Conservation (phyloP, 805 yeast genomes). For the Ogataea nonfermentans region DNA sequence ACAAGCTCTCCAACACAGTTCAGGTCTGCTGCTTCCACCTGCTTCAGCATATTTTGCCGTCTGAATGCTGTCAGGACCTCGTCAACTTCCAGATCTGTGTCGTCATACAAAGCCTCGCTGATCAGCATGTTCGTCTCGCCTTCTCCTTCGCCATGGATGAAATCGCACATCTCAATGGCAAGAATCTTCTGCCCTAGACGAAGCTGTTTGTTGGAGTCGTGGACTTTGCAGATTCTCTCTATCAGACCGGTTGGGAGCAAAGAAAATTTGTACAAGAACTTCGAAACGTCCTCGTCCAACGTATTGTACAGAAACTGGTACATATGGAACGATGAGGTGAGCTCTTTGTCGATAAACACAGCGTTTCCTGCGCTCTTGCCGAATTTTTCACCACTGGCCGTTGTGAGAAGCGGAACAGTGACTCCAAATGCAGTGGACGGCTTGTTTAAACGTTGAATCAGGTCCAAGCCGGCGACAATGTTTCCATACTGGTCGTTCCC, state of each 20-base stretch:
- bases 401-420: constrained; percentile 86
- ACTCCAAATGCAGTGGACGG: constrained; percentile 57
- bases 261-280: constrained; percentile 73
- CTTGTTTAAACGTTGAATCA: constrained; percentile 57
- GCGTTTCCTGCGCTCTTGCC: constrained; percentile 99
- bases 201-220: constrained; percentile 54
- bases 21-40: constrained; percentile 34
- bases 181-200: constrained; percentile 73
- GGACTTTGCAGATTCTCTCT: constrained; percentile 49
- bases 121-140: constrained; percentile 67
- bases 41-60: constrained; percentile 52
- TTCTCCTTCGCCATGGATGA: constrained; percentile 79
- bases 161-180: constrained; percentile 82
- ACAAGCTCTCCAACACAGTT: constrained; percentile 51
- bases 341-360: constrained; percentile 70
- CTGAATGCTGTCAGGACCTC: constrained; percentile 55
- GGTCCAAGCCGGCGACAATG: constrained; percentile 91
- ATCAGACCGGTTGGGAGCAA: constrained; percentile 66
- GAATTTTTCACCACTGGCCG: constrained; percentile 87
- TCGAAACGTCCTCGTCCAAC: constrained; percentile 71
- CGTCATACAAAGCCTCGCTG: constrained; percentile 59
- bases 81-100: constrained; percentile 43
- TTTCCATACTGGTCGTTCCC: constrained; percentile 99
- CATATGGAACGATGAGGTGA: constrained; percentile 77
- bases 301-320: constrained; percentile 83